These are phyloP conservation scores for Aleurites moluccanus DNA, from an alignment of 441 rosid species.

Conservation along the genomic window DNA sequence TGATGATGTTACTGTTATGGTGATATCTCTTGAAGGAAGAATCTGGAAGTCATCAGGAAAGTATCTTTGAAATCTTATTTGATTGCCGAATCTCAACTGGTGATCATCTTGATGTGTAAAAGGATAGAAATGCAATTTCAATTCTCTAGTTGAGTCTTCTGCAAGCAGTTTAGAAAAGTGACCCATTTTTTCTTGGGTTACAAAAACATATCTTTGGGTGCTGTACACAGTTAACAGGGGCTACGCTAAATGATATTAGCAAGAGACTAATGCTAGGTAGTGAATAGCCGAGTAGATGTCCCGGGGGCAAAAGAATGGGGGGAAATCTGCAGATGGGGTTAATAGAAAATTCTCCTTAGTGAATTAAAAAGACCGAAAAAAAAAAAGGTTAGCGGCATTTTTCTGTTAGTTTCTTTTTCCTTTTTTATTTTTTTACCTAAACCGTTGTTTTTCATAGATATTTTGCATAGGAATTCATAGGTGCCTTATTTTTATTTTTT, in stretches of 20 bases:
- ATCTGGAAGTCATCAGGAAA: slow-evolving; percentile 98
- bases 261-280: slow-evolving; percentile 39
- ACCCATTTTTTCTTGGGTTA: slow-evolving; percentile 32
- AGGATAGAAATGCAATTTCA: slow-evolving; percentile 14
- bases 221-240: slow-evolving; percentile 29
- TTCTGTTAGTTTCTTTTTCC: slow-evolving; percentile 26
- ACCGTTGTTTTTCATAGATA: not conserved
- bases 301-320: slow-evolving; percentile 21
- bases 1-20: slow-evolving; percentile 93
- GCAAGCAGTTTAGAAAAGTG: slow-evolving; percentile 22
- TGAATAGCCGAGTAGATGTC: slow-evolving; percentile 36
- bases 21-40: slow-evolving; percentile 92
- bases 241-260: slow-evolving; percentile 26
- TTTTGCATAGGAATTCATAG: slow-evolving; percentile 26
- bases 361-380: slow-evolving; percentile 11
- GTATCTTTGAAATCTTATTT: slow-evolving; percentile 48
- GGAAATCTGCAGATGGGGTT: slow-evolving; percentile 28
- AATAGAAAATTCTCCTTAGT: slow-evolving; percentile 33
- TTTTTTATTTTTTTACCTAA: not conserved
- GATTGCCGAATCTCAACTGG: slow-evolving; percentile 1
- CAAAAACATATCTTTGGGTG: slow-evolving; percentile 15
- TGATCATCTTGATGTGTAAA: slow-evolving; percentile 8
- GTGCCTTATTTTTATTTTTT: slow-evolving; percentile 22
- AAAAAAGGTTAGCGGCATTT: slow-evolving; percentile 10
- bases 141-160: slow-evolving; percentile 12